Base-by-base conservation (phyloP, 2,329 filamentous ascomycete genomes). In the Penicillium sp. region DNA sequence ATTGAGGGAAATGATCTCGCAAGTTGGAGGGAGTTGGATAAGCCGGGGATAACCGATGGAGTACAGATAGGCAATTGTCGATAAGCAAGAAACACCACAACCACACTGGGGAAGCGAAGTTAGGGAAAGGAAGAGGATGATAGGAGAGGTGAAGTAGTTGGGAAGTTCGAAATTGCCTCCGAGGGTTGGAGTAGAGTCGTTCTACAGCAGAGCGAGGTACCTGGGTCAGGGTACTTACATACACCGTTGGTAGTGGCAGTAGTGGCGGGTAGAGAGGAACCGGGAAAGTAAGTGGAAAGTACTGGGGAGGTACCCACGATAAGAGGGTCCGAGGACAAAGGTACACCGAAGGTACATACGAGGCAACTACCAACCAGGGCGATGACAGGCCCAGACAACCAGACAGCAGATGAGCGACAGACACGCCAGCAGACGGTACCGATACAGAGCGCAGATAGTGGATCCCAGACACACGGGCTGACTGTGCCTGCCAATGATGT, bases 41-140 rank as follows among this genome's bases (percentile, higher is more conserved):
- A 60, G 60, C 67, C 66, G 67, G 65, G 68, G 65, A 69, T 67
- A 70, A 65, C 67, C 66, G 68, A 68, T 54, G 54, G 44, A 70
- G 67, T 68, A 64, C 54, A 62, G 64, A 66, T 68, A 66, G 58
- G 63, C 54, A 54, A 45, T 39, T 52, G 50, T 52, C 19, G 48
- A 57, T 58, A 57, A 45, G 44, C 40, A 48, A 46, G 31, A 56
- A 31, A 55, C 27, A 45, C 51, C 51, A 47, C 23, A 43, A 55
- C 34, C 15, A 40, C 46, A 53, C 36, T 23, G 44, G 39, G 31
- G 31, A 38, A 33, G 40, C 34, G 45, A 54, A 50, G 38, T 47
- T 54, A 31, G 49, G 45, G 36, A 45, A 31, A 44, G 39, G 41
- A 51, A 36, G 52, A 39, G 27, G 47, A 39, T 50, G 44, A 34